phyloP scores from a whole-genome alignment of 192 early-diverging fungal species.

The Irineochytrium annulatum region DNA sequence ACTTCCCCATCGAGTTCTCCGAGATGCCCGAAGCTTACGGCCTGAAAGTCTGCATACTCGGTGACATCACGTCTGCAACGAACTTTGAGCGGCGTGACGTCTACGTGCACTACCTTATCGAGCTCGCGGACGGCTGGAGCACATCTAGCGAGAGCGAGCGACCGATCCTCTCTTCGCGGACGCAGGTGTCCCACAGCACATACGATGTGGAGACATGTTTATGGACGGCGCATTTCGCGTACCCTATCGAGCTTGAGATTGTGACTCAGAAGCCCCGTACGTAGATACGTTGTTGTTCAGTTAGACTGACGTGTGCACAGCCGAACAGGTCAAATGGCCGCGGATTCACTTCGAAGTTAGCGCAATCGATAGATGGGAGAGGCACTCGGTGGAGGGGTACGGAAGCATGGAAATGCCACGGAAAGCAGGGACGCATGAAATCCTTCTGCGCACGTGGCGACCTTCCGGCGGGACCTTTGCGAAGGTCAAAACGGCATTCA shows the following conservation, averaged over 20 bases:
- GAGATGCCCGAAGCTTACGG: neutral
- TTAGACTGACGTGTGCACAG: neutral
- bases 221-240: neutral
- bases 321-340: conserved; percentile 20
- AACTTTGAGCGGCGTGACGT: neutral
- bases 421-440: conserved; percentile 25
- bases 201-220: neutral
- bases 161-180: neutral
- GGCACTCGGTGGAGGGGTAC: conserved; percentile 35
- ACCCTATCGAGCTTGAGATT: neutral
- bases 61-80: neutral
- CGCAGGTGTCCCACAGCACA: neutral
- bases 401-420: conserved; percentile 31
- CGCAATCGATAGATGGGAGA: conserved; percentile 38
- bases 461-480: conserved; percentile 17
- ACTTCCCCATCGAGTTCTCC: neutral
- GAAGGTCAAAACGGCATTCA: conserved; percentile 27
- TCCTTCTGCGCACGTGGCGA: conserved; percentile 30
- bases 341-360: conserved; percentile 31
- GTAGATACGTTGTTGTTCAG: neutral
- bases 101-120: neutral
- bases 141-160: neutral
- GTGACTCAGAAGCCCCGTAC: neutral
- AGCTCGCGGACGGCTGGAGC: neutral
- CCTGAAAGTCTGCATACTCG: neutral